These are phyloP conservation scores for Aspergillus sp. DNA, from an alignment of 2,329 filamentous ascomycete genomes.

Conservation along the genomic window DNA sequence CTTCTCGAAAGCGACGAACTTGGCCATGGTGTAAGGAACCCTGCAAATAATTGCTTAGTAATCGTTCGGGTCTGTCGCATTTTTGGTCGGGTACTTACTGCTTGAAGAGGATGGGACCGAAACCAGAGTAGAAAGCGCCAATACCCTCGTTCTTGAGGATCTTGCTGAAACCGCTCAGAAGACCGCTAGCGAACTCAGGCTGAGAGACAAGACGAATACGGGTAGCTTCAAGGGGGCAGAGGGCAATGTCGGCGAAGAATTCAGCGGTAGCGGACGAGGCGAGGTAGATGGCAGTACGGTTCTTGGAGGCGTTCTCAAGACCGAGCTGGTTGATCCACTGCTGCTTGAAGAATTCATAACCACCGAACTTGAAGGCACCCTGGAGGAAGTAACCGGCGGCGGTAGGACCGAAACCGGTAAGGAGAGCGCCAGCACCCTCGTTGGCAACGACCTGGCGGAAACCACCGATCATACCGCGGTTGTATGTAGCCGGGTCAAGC, in stretches of 20 bases:
- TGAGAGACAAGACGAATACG: conserved; percentile 91
- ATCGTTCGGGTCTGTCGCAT: neutral
- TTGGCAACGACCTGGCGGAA: conserved; percentile 82
- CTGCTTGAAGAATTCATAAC: conserved; percentile 96
- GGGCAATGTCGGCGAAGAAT: conserved; percentile 65
- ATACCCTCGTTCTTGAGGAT: conserved; percentile 80
- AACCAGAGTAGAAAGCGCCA: conserved; percentile 86
- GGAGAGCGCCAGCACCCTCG: conserved; percentile 81
- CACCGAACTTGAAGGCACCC: conserved; percentile 90
- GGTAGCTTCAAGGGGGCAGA: conserved; percentile 89
- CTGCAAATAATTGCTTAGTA: conserved; percentile 41
- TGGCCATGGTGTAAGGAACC: conserved; percentile 92
- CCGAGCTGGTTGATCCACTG: conserved; percentile 79
- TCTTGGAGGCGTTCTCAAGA: conserved; percentile 72
- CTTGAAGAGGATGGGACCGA: conserved; percentile 84
- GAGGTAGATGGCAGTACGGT: conserved; percentile 80
- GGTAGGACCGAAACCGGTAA: conserved; percentile 83
- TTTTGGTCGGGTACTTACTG: conserved; percentile 55
- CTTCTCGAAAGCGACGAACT: conserved; percentile 94
- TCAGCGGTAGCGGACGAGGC: conserved; percentile 62
- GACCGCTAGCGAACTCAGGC: conserved; percentile 78
- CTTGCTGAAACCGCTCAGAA: conserved; percentile 77
- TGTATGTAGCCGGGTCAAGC: conserved; percentile 86
- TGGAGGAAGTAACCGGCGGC: conserved; percentile 91
- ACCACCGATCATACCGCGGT: conserved; percentile 80